phyloP scores from a whole-genome alignment of 148 eudicot species.

The Vaccinium darrowii region DNA sequence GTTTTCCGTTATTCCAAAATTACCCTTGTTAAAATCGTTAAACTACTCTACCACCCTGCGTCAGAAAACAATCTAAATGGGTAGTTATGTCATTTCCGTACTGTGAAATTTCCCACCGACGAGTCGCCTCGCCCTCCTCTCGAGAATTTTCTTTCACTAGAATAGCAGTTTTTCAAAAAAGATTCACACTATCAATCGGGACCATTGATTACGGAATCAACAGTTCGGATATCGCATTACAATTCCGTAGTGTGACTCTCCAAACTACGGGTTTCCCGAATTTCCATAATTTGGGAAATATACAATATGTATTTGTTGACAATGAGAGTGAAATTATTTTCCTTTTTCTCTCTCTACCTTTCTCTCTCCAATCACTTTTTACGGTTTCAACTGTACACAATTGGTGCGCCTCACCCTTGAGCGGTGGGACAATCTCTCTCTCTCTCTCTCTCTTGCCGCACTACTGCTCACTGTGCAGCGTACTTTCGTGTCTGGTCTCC shows the following conservation, averaged over 20 bases:
- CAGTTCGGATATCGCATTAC: no score
- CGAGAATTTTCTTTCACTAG: background rate
- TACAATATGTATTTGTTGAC: background rate
- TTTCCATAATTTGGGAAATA: no score
- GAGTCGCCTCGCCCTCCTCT: conserved; percentile 3
- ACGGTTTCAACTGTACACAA: conserved; percentile 19
- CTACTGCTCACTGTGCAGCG: conserved; percentile 7
- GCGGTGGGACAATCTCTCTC: conserved; percentile 13
- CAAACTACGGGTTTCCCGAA: no score
- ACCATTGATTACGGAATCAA: no score
- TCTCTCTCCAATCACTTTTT: background rate
- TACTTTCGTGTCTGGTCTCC: background rate
- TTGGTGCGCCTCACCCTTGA: conserved; percentile 19
- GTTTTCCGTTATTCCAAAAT: background rate
- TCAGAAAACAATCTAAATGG: background rate
- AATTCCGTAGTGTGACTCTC: no score
- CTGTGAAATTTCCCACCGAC: background rate
- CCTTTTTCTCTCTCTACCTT: background rate
- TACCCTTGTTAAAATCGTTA: conserved; percentile 13
- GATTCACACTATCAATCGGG: no score
- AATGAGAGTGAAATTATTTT: background rate
- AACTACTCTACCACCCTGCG: background rate
- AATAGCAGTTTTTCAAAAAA: background rate
- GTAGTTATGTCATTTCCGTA: conserved; percentile 4
- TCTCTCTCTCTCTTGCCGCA: conserved; percentile 4